These are phyloP conservation scores for Hypoxylon sp. DNA, from an alignment of 2,329 filamentous ascomycete genomes.

Conservation along the genomic window DNA sequence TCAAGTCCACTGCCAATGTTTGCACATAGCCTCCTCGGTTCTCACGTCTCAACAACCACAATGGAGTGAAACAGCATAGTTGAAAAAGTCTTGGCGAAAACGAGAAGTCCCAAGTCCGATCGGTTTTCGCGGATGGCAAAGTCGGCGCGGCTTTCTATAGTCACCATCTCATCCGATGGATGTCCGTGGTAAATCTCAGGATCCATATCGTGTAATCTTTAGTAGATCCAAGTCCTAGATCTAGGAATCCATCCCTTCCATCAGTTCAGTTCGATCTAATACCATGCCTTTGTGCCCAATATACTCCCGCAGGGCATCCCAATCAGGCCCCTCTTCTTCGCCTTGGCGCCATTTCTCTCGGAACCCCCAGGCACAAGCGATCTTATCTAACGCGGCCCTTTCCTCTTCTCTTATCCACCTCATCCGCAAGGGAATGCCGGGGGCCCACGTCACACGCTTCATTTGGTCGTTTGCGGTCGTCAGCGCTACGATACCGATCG, in stretches of 20 bases:
- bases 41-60: conserved; percentile 3
- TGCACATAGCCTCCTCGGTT: conserved; percentile 1
- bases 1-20: conserved; percentile 3
- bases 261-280: conserved; percentile 87
- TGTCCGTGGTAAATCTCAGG: conserved; percentile 6
- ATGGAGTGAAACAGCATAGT: conserved; percentile 9
- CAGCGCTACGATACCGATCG: conserved; percentile 85
- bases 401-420: conserved; percentile 94
- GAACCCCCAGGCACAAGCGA: conserved; percentile 94
- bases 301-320: conserved; percentile 88
- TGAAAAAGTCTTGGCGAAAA: conserved; percentile 6
- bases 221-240: conserved; percentile 9
- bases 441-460: conserved; percentile 91
- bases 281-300: conserved; percentile 88
- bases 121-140: neutral
- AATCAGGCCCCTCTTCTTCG: conserved; percentile 92
- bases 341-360: conserved; percentile 83
- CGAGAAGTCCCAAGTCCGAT: conserved; percentile 1
- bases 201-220: neutral
- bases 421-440: conserved; percentile 82
- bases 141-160: neutral
- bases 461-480: conserved; percentile 95
- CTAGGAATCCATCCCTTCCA: conserved; percentile 87
- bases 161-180: conserved; percentile 7
- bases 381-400: conserved; percentile 85